A percentile compares a stretch with the other conserved stretches of the same genome.
Evolutionary conservation across 2,329 filamentous ascomycete genomes (phyloP).

Genomic region (Monilinia fructicola): DNA sequence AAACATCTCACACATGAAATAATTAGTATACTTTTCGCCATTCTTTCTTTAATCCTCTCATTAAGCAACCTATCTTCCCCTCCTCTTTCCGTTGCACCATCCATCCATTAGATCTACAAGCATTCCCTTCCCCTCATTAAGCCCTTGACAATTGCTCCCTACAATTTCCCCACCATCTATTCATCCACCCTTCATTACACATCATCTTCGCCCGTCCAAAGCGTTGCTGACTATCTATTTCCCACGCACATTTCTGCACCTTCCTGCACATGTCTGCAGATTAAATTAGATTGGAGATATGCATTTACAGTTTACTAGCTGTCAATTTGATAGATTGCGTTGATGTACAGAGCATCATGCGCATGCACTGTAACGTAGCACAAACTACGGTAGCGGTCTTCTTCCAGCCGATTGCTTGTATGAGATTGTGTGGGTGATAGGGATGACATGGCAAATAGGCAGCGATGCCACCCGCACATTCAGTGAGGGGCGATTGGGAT

Average conservation of each 20-base stretch:
- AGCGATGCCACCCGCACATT: not conserved
- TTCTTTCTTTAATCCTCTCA: not conserved
- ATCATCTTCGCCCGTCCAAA: not conserved
- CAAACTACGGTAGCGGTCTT: not conserved
- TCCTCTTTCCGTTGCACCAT: not conserved
- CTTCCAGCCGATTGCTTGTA: no score
- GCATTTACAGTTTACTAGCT: not conserved
- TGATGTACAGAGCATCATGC: not conserved
- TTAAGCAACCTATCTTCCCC: not conserved
- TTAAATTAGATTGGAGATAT: conserved; percentile 6
- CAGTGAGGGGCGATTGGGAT: no score
- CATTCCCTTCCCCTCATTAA: not conserved
- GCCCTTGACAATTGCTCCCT: not conserved
- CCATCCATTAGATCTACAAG: not conserved
- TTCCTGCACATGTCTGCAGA: not conserved
- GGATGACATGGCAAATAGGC: not conserved
- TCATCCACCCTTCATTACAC: not conserved
- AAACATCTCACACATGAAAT: not conserved
- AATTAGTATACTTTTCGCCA: not conserved
- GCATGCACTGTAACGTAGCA: not conserved
- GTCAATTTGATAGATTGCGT: not conserved
- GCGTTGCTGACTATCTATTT: not conserved
- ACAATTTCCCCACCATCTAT: not conserved
- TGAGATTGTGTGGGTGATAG: not conserved
- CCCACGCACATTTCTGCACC: not conserved